Base-by-base conservation (phyloP, 164 flowering plant genomes). In the Nymphaea colorata region DNA sequence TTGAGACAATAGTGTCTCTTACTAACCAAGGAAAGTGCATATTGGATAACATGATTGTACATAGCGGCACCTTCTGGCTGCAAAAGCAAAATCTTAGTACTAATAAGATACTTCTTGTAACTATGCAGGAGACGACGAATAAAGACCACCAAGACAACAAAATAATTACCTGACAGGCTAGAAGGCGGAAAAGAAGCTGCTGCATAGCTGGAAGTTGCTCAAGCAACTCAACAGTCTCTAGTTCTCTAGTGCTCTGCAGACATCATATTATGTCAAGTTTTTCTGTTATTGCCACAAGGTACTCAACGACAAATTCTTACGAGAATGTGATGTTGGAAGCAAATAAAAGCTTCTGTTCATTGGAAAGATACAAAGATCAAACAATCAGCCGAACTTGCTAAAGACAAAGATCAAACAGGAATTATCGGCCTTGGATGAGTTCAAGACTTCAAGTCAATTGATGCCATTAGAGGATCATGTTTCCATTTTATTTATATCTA, bases 41-140 rank as follows among this genome's bases (percentile, higher is more conserved):
- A 78, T 70, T 80, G 82, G 64, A 85, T 82, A 66, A 85, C 61
- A 44, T 47, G 59, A 65, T 82, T 85, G 70, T 74, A 59, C 2
- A 60, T 18, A 64, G 87, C 76, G 64, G 80, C 84, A 57, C 85
- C 85, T 65, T 76, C 74, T 70, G 87, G 89, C 89, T 85, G 84
- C 74, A 75, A 41, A 74, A 70, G 59, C 15, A 68, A 68, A 59
- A 65, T 15, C 11, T 8, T 57, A 61, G 42, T 59, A 70, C 59
- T 41, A 61, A 62, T 67, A 45, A 44, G 63, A 47, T 44, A 25
- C 36, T 25, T 25, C 36, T 25, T 25, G 36, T 25, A 25, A 25
- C 16, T 8, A 61, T 36, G 41, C 8, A 61, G 3, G 16, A 17
- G 6, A 61, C 6, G 64, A 61, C 8, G 6, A n/a, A 8, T n/a